phyloP scores from a whole-genome alignment of 768 basidiomycete species.

The Termitomyces heimii region DNA sequence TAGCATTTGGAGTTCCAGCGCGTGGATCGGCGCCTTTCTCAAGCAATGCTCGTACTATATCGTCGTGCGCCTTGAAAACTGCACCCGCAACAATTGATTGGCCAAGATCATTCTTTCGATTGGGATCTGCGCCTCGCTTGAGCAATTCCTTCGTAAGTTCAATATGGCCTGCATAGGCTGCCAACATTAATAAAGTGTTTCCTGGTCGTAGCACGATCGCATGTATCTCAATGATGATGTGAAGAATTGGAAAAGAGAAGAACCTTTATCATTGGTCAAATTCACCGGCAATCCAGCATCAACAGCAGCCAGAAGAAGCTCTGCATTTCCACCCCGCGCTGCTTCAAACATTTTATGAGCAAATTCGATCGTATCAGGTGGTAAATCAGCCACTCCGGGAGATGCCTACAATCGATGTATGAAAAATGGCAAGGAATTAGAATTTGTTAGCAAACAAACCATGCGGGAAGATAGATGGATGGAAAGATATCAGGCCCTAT shows the following conservation, averaged over 20 bases:
- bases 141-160: slow-evolving; percentile 49
- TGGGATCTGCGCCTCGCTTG: slow-evolving; percentile 54
- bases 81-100: slow-evolving; percentile 76
- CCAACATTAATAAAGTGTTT: slow-evolving; percentile 76
- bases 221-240: neutral
- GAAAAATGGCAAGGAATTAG: neutral
- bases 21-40: slow-evolving; percentile 58
- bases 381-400: slow-evolving; percentile 16
- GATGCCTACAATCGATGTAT: neutral
- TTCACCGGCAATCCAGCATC: slow-evolving; percentile 67
- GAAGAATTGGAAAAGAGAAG: slow-evolving; percentile 5
- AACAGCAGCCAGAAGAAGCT: slow-evolving; percentile 51
- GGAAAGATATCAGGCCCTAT: neutral
- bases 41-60: slow-evolving; percentile 52
- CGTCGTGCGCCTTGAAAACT: slow-evolving; percentile 67
- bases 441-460: neutral
- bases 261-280: slow-evolving; percentile 69
- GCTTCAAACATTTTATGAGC: slow-evolving; percentile 74
- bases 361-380: slow-evolving; percentile 42
- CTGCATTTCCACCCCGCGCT: slow-evolving; percentile 52
- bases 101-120: slow-evolving; percentile 62
- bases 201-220: slow-evolving; percentile 31
- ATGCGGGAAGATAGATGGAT: neutral
- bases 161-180: slow-evolving; percentile 65
- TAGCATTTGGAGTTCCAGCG: slow-evolving; percentile 59